phyloP scores from a whole-genome alignment of 306 rosid species.

The Begonia peltatifolia region DNA sequence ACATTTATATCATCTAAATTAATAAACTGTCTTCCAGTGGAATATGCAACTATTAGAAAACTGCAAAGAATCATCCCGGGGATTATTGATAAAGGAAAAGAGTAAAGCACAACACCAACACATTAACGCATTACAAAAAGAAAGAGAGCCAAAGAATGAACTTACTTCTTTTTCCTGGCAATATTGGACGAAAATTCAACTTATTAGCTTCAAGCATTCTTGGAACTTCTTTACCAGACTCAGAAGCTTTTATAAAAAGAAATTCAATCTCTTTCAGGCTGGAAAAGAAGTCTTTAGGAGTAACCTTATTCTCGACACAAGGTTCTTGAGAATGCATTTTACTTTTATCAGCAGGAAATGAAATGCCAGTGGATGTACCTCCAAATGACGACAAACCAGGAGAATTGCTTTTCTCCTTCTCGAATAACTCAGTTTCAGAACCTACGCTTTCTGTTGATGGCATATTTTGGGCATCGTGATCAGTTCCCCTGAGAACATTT shows the following conservation, averaged over 20 bases:
- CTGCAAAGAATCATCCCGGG: no score
- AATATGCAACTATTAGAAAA: no score
- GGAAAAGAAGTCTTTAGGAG: conserved; percentile 60
- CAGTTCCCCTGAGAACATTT: conserved; percentile 48
- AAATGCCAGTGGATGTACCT: conserved; percentile 19
- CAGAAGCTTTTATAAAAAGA: conserved; percentile 70
- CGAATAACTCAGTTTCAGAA: conserved; percentile 38
- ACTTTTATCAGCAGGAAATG: conserved; percentile 27
- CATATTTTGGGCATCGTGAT: conserved; percentile 24
- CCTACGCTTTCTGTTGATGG: conserved; percentile 26
- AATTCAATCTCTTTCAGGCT: conserved; percentile 67
- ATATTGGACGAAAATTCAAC: conserved; percentile 73
- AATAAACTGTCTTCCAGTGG: no score
- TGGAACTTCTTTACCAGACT: conserved; percentile 83
- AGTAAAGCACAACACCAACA: no score
- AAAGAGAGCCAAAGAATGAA: conserved; percentile 18
- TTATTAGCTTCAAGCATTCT: conserved; percentile 99
- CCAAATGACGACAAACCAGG: conserved; percentile 38
- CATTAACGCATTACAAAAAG: neutral
- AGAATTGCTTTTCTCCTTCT: conserved; percentile 37
- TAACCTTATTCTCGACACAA: conserved; percentile 38
- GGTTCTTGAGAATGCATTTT: conserved; percentile 35
- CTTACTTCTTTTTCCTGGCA: conserved; percentile 58
- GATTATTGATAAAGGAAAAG: no score
- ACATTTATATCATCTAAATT: no score